Conservation (phyloP, 2,329 filamentous ascomycete species). For the Knufia petricola region DNA sequence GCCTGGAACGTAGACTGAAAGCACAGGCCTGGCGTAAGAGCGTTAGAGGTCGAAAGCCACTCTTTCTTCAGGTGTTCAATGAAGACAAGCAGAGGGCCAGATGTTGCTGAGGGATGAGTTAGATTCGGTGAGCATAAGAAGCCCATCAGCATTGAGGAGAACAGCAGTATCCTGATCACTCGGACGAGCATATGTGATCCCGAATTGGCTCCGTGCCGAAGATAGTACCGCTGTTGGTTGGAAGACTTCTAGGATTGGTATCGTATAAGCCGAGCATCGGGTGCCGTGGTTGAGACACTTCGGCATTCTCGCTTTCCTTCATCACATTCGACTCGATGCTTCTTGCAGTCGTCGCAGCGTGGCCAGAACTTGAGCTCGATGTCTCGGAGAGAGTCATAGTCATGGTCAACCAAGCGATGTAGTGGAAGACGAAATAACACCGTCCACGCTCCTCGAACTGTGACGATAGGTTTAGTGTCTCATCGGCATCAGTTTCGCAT, state of each 20-base stretch:
- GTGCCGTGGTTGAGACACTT: conserved; percentile 27
- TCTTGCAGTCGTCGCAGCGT: conserved; percentile 33
- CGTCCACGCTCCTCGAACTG: no score
- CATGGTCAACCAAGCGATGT: not conserved
- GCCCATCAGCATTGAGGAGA: not conserved
- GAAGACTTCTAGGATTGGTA: not conserved
- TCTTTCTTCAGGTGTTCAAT: conserved; percentile 4
- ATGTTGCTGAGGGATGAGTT: not conserved
- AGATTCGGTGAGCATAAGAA: not conserved
- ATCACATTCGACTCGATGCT: conserved; percentile 32
- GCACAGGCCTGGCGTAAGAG: conserved; percentile 4
- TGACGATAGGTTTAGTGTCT: no score
- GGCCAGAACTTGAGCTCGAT: conserved; percentile 21
- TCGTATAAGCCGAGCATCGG: conserved; percentile 28
- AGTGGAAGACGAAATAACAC: not conserved
- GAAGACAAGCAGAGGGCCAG: not conserved
- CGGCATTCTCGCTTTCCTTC: conserved; percentile 27
- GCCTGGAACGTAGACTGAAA: conserved; percentile 9
- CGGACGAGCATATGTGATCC: not conserved
- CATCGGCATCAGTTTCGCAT: no score
- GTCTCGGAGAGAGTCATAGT: not conserved
- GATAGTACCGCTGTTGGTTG: not conserved
- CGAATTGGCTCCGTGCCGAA: conserved; percentile 4
- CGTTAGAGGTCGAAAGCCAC: conserved; percentile 8
- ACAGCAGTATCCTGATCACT: not conserved